A percentile compares a stretch with the other conserved stretches of the same genome.
Conservation (phyloP, 2,329 filamentous ascomycete species). For the Ophiosphaerella herpotricha region DNA sequence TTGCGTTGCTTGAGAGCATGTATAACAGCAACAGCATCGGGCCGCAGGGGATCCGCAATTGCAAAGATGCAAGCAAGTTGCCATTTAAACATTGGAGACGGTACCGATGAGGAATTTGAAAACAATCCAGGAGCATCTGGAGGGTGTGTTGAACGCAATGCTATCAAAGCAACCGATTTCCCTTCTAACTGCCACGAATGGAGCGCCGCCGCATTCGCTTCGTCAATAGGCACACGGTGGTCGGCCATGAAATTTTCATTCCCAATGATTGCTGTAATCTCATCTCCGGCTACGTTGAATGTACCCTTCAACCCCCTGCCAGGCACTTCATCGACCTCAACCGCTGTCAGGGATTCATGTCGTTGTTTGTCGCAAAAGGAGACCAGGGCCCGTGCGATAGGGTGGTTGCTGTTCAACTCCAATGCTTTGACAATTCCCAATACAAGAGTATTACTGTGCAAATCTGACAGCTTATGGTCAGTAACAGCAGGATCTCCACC, state of each 20-base stretch:
- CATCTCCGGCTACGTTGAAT: constrained; percentile 46
- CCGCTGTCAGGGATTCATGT: constrained; percentile 19
- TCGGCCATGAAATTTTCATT: constrained; percentile 71
- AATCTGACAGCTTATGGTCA: constrained; percentile 50
- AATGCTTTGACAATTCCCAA: constrained; percentile 63
- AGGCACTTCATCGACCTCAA: constrained; percentile 66
- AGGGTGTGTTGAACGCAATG: constrained; percentile 19
- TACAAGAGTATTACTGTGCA: constrained; percentile 42
- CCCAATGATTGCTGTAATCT: constrained; percentile 63
- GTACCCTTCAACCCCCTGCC: constrained; percentile 71
- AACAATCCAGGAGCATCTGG: neutral
- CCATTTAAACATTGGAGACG: constrained; percentile 25
- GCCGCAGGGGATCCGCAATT: constrained; percentile 79
- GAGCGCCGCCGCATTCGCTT: constrained; percentile 24
- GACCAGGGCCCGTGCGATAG: constrained; percentile 72
- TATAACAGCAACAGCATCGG: constrained; percentile 70
- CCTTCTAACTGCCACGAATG: constrained; percentile 49
- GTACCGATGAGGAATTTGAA: neutral
- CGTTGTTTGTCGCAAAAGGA: constrained; percentile 58
- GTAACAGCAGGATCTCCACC: constrained; percentile 73
- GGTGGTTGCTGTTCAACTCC: constrained; percentile 75
- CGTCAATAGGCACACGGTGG: constrained; percentile 37
- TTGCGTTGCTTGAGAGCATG: constrained; percentile 66
- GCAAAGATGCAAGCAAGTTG: constrained; percentile 69
- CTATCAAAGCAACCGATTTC: constrained; percentile 49